phyloP scores from a whole-genome alignment of 805 yeast genomes.

The Wickerhamiella cacticola region DNA sequence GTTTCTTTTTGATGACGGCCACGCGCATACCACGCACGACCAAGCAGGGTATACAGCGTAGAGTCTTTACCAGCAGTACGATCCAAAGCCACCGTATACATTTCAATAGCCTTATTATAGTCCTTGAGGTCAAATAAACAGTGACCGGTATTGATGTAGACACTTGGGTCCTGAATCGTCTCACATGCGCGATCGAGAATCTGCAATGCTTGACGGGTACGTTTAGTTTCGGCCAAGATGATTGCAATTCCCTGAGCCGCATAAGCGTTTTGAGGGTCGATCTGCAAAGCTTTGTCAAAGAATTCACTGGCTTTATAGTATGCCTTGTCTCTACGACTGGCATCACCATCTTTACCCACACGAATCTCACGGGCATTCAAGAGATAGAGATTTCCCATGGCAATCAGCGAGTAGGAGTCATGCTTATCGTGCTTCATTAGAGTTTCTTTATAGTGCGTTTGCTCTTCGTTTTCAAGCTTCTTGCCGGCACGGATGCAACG shows the following conservation, averaged over 20 bases:
- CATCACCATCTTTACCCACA: slow-evolving; percentile 35
- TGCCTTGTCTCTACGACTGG: slow-evolving; percentile 54
- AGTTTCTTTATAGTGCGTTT: slow-evolving; percentile 73
- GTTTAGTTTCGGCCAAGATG: slow-evolving; percentile 72
- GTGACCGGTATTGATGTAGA: slow-evolving; percentile 79
- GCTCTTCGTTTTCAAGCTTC: slow-evolving; percentile 48
- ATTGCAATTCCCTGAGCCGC: slow-evolving; percentile 98
- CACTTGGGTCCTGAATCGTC: slow-evolving; percentile 70
- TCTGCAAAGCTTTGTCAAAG: slow-evolving; percentile 71
- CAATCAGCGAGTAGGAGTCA: slow-evolving; percentile 78
- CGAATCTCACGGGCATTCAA: slow-evolving; percentile 65
- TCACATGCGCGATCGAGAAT: slow-evolving; percentile 83
- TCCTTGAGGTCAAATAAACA: slow-evolving; percentile 73
- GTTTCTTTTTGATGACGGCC: slow-evolving; percentile 57
- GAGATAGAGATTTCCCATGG: slow-evolving; percentile 80
- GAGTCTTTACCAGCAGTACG: slow-evolving; percentile 52
- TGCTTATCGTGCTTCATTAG: slow-evolving; percentile 66
- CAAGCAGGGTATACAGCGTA: slow-evolving; percentile 57
- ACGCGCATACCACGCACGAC: slow-evolving; percentile 79
- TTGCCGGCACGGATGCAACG: slow-evolving; percentile 24
- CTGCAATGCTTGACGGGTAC: slow-evolving; percentile 60
- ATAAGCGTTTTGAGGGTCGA: slow-evolving; percentile 76
- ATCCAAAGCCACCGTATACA: slow-evolving; percentile 67
- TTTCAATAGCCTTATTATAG: slow-evolving; percentile 72
- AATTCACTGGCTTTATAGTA: slow-evolving; percentile 86